Conservation (phyloP, 805 yeast genomes). For the Metschnikowia peoriensis region DNA sequence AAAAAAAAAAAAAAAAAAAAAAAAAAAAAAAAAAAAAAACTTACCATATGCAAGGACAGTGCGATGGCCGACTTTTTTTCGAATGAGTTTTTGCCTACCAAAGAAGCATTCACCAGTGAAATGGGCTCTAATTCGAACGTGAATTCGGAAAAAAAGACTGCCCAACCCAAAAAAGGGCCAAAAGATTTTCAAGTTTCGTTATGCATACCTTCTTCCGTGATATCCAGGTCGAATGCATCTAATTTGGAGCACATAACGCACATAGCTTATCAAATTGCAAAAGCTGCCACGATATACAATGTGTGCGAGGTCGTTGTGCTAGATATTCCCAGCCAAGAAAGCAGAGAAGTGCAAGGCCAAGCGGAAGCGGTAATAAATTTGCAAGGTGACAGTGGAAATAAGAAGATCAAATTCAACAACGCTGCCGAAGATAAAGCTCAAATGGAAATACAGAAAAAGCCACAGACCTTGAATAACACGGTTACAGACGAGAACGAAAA, state of each 20-base stretch:
- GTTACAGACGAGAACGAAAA: slow-evolving; percentile 19
- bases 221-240: slow-evolving; percentile 52
- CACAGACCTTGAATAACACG: slow-evolving; percentile 14
- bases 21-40: background rate
- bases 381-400: slow-evolving; percentile 25
- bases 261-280: slow-evolving; percentile 75
- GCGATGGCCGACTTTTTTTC: background rate
- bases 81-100: background rate
- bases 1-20: background rate
- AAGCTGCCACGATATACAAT: slow-evolving; percentile 64
- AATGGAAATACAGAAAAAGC: slow-evolving; percentile 9
- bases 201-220: slow-evolving; percentile 71
- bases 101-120: background rate
- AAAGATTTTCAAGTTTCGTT: slow-evolving; percentile 37
- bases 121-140: background rate
- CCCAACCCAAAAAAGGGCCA: background rate
- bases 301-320: slow-evolving; percentile 75
- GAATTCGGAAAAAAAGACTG: background rate
- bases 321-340: slow-evolving; percentile 42
- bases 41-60: slow-evolving; percentile 1
- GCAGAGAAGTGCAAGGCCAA: slow-evolving; percentile 21
- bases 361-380: slow-evolving; percentile 14
- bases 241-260: slow-evolving; percentile 73
- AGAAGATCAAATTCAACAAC: slow-evolving; percentile 32
- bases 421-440: slow-evolving; percentile 28